Percentiles rank a stretch among this genome's conserved stretches.
phyloP scores from a whole-genome alignment of 371 early-diverging fungal species.

The Rhizopus delemar region DNA sequence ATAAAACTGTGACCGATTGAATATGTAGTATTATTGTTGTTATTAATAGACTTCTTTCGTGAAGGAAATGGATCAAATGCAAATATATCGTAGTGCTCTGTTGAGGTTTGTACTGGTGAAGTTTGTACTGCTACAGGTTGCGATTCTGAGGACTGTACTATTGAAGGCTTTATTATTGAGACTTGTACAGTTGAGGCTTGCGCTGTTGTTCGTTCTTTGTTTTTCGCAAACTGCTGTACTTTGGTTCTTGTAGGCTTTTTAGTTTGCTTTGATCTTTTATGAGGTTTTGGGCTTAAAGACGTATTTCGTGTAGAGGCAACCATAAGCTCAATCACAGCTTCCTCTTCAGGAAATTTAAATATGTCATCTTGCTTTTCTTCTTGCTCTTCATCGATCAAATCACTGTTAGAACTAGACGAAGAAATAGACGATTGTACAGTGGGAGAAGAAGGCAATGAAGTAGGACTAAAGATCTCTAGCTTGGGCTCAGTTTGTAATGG shows the following conservation, averaged over 20 bases:
- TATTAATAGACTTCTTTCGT: neutral
- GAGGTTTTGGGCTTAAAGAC: conserved; percentile 1
- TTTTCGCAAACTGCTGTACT: neutral
- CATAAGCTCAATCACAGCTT: conserved; percentile 15
- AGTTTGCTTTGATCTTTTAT: conserved; percentile 9
- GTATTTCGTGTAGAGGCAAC: conserved; percentile 8
- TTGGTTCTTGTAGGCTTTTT: conserved; percentile 1
- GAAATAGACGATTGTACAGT: neutral
- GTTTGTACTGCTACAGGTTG: neutral
- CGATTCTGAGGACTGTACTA: neutral
- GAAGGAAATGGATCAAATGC: neutral
- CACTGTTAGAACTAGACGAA: neutral
- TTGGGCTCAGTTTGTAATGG: neutral
- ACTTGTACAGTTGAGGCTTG: neutral
- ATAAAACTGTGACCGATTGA: too few relatives aligned
- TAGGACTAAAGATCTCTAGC: neutral
- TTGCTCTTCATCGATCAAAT: neutral
- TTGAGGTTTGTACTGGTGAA: neutral
- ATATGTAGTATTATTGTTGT: neutral
- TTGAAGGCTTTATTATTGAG: neutral
- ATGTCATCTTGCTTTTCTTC: conserved; percentile 3
- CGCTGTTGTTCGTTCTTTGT: too few relatives aligned
- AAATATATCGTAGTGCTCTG: neutral
- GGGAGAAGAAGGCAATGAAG: neutral
- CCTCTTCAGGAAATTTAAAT: conserved; percentile 18